Base-by-base conservation (phyloP, 1,139 yeast species). In the Taphrina populina region DNA sequence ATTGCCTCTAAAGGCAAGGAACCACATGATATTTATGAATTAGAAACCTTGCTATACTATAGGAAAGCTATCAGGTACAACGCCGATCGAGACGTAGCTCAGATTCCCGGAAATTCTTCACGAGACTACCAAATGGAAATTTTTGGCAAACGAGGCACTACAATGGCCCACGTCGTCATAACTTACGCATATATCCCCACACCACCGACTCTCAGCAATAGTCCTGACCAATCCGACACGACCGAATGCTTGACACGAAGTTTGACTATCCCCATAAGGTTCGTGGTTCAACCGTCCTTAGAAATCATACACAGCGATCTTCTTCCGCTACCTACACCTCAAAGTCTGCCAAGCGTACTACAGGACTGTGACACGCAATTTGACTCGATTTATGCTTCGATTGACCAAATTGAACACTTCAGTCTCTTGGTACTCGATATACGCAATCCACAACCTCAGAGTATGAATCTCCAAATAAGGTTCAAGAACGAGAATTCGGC, bases 281-380 rank as follows among this genome's bases (percentile, higher is more conserved):
- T 85, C 2, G 79, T 92, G 0, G 86, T 87, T 1, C 76, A 80
- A 61, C 79, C 88, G 1, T 80, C 88, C 37, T 75, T 86, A 43
- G 95, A 85, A 61, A 69, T 88, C 4, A 82, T 84, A 1, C 84
- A 87, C 3, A 84, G 84, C 67, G 94, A 86, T 64, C 70, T 87
- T 8, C 69, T 84, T 10, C 85, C 90, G 0, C 66, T 79, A 23
- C 66, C 67, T 11, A 66, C 27, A 17, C 34, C 19, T 2, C 5
- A 5, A 23, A 4, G 19, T 8, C 33, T 4, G n/a, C 39, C 13
- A 6, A 13, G 15, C 15, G 19, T 30, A 33, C 13, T 39, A n/a
- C 15, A 15, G 8, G 8, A 17, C 27, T 8, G 39, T 34, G 33
- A 23, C 17, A 26, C 10, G 11, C 56, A 26, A n/a, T 52, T 41